A percentile compares a stretch with the other conserved stretches of the same genome.
These are phyloP conservation scores for Hemileia vastatrix DNA, from an alignment of 1,284 basidiomycete species.

Conservation along the genomic window DNA sequence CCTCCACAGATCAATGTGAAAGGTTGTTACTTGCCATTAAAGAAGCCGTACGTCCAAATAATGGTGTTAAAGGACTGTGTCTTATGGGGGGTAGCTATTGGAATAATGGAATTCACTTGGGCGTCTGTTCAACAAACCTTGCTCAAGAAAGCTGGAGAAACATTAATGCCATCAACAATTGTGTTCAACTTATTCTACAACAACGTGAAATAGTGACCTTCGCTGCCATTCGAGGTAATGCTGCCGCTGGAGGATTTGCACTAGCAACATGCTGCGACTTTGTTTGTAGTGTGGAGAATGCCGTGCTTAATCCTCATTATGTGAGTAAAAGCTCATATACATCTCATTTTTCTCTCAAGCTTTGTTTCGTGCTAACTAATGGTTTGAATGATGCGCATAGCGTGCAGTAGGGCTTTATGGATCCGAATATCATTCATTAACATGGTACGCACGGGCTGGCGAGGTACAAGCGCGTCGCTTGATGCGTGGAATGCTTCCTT, in stretches of 20 bases:
- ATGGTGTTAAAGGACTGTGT: slow-evolving; percentile 27
- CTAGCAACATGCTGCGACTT: slow-evolving; percentile 48
- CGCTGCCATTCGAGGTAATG: slow-evolving; percentile 48
- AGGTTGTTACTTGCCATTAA: slow-evolving; percentile 44
- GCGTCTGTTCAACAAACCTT: slow-evolving; percentile 38
- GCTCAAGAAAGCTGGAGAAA: slow-evolving; percentile 48
- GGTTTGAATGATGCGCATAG: slow-evolving; percentile 44
- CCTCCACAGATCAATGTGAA: slow-evolving; percentile 47
- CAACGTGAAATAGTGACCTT: slow-evolving; percentile 47
- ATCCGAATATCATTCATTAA: slow-evolving; percentile 16
- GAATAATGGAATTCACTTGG: slow-evolving; percentile 49
- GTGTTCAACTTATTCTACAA: slow-evolving; percentile 45
- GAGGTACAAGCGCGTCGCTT: slow-evolving; percentile 38
- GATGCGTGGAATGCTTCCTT: slow-evolving; percentile 47
- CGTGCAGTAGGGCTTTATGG: slow-evolving; percentile 19
- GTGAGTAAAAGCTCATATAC: slow-evolving; percentile 48
- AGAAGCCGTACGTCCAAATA: slow-evolving; percentile 39
- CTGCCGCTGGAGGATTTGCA: slow-evolving; percentile 49
- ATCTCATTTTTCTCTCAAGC: slow-evolving; percentile 36
- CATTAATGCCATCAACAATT: slow-evolving; percentile 48
- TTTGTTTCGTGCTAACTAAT: slow-evolving; percentile 47
- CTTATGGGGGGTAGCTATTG: slow-evolving; percentile 41
- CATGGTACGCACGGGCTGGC: slow-evolving; percentile 26
- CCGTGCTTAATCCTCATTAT: slow-evolving; percentile 49
- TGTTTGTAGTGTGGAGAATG: slow-evolving; percentile 44